Percentiles rank a stretch among this genome's conserved stretches.
phyloP scores from a whole-genome alignment of 108 stramenopile genomes.

The Thalassiosira profunda region DNA sequence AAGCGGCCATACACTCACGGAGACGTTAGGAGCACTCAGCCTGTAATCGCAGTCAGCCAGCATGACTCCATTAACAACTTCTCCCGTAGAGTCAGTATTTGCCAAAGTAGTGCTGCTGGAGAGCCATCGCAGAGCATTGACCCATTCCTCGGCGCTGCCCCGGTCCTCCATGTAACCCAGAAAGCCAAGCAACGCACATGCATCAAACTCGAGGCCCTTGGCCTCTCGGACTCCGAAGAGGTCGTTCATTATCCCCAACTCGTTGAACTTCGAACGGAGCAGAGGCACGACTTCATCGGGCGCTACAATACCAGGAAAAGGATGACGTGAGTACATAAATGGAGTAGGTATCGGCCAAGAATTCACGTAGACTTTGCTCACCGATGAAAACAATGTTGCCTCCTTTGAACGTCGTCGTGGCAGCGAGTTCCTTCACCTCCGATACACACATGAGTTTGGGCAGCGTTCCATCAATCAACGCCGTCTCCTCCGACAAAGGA shows the following conservation, averaged over 20 bases:
- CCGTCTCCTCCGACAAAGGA: not conserved
- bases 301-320: too few relatives aligned
- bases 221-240: conserved; percentile 20
- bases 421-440: conserved; percentile 5
- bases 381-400: conserved; percentile 19
- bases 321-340: too few relatives aligned
- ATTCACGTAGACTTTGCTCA: too few relatives aligned
- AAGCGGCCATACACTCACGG: too few relatives aligned
- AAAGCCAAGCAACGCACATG: conserved; percentile 14
- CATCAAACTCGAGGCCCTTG: conserved; percentile 24
- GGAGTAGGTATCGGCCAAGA: too few relatives aligned
- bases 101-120: not conserved
- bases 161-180: conserved; percentile 1
- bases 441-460: conserved; percentile 2
- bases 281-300: conserved; percentile 9
- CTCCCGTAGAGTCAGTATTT: not conserved
- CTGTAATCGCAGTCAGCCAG: conserved; percentile 10
- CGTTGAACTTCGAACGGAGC: conserved; percentile 6
- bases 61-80: not conserved
- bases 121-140: conserved; percentile 5
- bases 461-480: conserved; percentile 2
- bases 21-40: conserved; percentile 11
- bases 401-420: not conserved
- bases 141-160: conserved; percentile 8
- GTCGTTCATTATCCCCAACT: conserved; percentile 15